phyloP scores from a whole-genome alignment of 805 yeast species.

The Saccharomycopsis fodiens region DNA sequence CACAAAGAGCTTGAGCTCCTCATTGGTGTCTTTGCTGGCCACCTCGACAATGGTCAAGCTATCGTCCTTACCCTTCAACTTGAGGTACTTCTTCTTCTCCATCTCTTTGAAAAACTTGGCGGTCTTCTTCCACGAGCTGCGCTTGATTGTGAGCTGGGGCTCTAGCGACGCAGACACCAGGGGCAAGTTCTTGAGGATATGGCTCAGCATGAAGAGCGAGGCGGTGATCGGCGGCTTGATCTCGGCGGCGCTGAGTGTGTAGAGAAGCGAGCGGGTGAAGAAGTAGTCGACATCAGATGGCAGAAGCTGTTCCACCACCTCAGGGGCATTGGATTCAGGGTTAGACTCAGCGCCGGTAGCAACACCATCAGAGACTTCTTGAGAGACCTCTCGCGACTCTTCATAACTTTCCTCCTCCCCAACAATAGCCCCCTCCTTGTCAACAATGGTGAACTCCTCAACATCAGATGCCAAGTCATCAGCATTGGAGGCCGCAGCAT shows the following conservation, averaged over 20 bases:
- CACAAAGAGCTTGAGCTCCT: constrained; percentile 49
- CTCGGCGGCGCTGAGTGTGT: constrained; percentile 52
- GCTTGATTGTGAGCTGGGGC: constrained; percentile 53
- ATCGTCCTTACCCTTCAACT: constrained; percentile 79
- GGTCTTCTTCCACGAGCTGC: constrained; percentile 84
- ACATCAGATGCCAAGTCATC: too few relatives aligned
- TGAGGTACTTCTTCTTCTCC: constrained; percentile 66
- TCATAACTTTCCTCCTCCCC: neutral
- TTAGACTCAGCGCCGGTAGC: constrained; percentile 10
- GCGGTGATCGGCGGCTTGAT: constrained; percentile 61
- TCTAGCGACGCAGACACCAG: constrained; percentile 30
- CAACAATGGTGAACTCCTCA: constrained; percentile 2
- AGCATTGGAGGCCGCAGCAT: too few relatives aligned
- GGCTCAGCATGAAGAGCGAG: constrained; percentile 67
- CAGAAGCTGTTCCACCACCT: constrained; percentile 27
- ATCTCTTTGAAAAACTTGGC: constrained; percentile 78
- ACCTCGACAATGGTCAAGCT: constrained; percentile 53
- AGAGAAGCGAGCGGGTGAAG: constrained; percentile 62
- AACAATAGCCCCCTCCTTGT: neutral
- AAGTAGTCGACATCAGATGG: constrained; percentile 68
- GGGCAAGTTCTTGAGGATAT: constrained; percentile 68
- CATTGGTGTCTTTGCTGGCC: constrained; percentile 39
- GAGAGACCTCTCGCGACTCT: constrained; percentile 12
- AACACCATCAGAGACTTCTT: too few relatives aligned
- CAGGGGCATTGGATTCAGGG: constrained; percentile 18